Evolutionary conservation across 768 basidiomycete genomes (phyloP).

Genomic region (Austroboletus eburneus): DNA sequence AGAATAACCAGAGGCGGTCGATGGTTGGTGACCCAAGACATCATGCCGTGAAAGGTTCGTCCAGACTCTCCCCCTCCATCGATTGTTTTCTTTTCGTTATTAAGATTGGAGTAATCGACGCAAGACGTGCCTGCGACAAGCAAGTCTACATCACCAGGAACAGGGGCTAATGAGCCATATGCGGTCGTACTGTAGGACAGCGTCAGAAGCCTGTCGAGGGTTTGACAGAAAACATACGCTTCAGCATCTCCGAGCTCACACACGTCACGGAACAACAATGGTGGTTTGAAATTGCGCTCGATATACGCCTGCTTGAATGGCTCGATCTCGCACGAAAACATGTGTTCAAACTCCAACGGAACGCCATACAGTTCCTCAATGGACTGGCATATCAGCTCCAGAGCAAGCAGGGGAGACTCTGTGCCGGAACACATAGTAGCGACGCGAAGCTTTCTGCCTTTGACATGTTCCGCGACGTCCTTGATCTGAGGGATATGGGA

Average conservation of each 20-base stretch:
- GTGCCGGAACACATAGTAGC: constrained; percentile 99
- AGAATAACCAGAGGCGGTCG: constrained; percentile 89
- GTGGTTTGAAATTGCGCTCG: constrained; percentile 92
- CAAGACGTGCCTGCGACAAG: constrained; percentile 94
- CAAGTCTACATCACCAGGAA: constrained; percentile 88
- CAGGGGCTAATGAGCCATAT: constrained; percentile 79
- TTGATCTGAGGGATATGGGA: constrained; percentile 61
- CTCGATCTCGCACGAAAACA: constrained; percentile 96
- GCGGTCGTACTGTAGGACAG: constrained; percentile 68
- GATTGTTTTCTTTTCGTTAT: constrained; percentile 87
- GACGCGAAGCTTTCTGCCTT: constrained; percentile 82
- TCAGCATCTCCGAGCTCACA: constrained; percentile 77
- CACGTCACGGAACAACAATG: constrained; percentile 89
- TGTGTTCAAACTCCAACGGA: constrained; percentile 76
- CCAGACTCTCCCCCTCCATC: constrained; percentile 91
- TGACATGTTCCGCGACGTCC: constrained; percentile 58
- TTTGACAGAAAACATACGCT: constrained; percentile 51
- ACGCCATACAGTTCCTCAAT: constrained; percentile 64
- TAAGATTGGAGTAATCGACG: constrained; percentile 95
- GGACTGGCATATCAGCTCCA: constrained; percentile 77
- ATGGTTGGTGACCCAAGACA: constrained; percentile 85
- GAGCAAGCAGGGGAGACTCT: constrained; percentile 88
- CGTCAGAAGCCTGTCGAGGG: background rate
- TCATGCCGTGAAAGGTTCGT: constrained; percentile 91
- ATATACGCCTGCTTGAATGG: constrained; percentile 98